phyloP scores from a whole-genome alignment of 2,329 filamentous ascomycete genomes.

The Aspergillus udagawae region DNA sequence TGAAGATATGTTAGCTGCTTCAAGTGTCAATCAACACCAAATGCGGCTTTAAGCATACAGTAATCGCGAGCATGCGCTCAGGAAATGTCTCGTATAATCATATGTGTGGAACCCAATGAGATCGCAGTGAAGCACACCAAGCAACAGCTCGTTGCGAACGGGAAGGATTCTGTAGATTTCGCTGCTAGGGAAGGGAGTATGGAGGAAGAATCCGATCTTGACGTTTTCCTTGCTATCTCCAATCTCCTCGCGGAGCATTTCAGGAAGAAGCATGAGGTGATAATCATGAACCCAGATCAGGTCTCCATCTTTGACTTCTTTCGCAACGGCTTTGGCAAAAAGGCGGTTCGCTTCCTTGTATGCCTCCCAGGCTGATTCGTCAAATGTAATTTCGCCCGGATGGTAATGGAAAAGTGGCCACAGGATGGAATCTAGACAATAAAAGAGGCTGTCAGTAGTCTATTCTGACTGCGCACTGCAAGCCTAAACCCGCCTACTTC shows the following conservation, averaged over 20 bases:
- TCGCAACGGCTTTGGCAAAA: conserved; percentile 79
- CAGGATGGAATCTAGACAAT: conserved; percentile 72
- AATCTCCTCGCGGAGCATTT: conserved; percentile 88
- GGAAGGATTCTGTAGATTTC: conserved; percentile 94
- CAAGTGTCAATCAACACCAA: neutral
- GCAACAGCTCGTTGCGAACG: conserved; percentile 78
- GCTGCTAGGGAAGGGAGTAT: conserved; percentile 90
- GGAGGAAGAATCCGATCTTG: conserved; percentile 94
- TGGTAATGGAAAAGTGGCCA: conserved; percentile 98
- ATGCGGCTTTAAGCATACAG: conserved; percentile 51
- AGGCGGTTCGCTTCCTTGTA: conserved; percentile 87
- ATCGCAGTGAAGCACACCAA: conserved; percentile 83
- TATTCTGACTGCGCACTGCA: neutral
- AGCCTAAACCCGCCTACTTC: neutral
- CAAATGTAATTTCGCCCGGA: conserved; percentile 92
- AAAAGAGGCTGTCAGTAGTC: conserved; percentile 11
- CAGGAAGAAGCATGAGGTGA: conserved; percentile 87
- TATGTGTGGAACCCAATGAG: conserved; percentile 95
- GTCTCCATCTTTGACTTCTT: conserved; percentile 83
- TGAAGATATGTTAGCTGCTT: conserved; percentile 19
- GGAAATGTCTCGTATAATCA: conserved; percentile 89
- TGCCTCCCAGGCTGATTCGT: conserved; percentile 84
- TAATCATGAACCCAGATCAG: conserved; percentile 96
- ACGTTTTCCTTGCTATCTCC: conserved; percentile 76
- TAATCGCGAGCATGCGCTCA: conserved; percentile 93